These are phyloP conservation scores for Auriscalpium vulgare DNA, from an alignment of 768 basidiomycete genomes.

Conservation along the genomic window DNA sequence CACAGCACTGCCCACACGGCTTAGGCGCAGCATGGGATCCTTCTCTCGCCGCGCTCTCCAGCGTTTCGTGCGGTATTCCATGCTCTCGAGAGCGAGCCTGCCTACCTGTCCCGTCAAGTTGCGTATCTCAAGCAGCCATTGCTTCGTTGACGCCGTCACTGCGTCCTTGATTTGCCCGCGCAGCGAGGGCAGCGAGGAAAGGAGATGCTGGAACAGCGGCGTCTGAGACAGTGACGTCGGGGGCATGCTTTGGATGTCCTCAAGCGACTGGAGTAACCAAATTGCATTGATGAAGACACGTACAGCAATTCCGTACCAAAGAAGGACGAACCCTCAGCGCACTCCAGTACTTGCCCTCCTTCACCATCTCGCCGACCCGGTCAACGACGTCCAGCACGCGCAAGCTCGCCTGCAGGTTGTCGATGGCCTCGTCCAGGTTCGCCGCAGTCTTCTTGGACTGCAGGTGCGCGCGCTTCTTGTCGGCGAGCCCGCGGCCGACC, in stretches of 20 bases:
- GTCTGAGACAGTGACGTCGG: constrained; percentile 85
- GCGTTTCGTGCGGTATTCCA: constrained; percentile 74
- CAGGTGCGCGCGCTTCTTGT: constrained; percentile 87
- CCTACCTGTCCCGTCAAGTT: constrained; percentile 85
- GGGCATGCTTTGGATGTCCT: constrained; percentile 89
- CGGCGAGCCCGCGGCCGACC: constrained; percentile 79
- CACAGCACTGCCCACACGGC: constrained; percentile 84
- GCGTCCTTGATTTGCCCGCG: constrained; percentile 86
- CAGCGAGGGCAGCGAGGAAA: constrained; percentile 86
- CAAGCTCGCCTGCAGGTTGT: constrained; percentile 87
- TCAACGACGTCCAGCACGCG: constrained; percentile 89
- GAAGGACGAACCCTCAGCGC: constrained; percentile 73
- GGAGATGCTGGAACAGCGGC: constrained; percentile 85
- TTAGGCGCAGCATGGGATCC: constrained; percentile 68
- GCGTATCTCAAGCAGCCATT: constrained; percentile 93
- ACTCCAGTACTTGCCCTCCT: constrained; percentile 93
- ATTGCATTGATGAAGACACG: constrained; percentile 16
- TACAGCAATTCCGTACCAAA: constrained; percentile 15
- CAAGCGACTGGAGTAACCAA: constrained; percentile 62
- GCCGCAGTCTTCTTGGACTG: constrained; percentile 89
- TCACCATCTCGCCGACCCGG: constrained; percentile 88
- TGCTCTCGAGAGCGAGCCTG: constrained; percentile 77
- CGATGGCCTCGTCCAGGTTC: constrained; percentile 95
- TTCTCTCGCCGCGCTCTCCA: constrained; percentile 83
- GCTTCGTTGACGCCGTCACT: constrained; percentile 90